phyloP scores from a whole-genome alignment of 78 protist species.

The Monocercomonoides exilis region DNA sequence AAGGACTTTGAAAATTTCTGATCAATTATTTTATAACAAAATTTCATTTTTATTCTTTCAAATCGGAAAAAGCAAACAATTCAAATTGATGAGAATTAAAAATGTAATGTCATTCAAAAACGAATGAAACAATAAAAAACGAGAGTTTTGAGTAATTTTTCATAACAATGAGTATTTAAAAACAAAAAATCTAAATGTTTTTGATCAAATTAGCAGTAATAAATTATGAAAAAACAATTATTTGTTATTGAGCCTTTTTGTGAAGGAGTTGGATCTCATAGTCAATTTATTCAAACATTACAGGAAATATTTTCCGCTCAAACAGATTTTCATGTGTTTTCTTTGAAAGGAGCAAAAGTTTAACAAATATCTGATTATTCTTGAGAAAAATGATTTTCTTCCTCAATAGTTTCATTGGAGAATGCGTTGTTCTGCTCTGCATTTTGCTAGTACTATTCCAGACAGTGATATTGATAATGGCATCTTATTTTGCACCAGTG shows the following conservation, averaged over 20 bases:
- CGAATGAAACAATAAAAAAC: too few species aligned
- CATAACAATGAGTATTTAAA: too few species aligned
- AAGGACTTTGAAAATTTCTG: too few species aligned
- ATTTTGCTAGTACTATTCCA: background rate
- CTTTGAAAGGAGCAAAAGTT: background rate
- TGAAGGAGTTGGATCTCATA: background rate
- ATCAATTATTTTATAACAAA: too few species aligned
- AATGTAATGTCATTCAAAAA: too few species aligned
- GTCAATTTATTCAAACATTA: background rate
- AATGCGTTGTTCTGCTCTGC: background rate
- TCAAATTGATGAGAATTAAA: too few species aligned
- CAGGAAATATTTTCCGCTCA: background rate
- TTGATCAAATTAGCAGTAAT: too few species aligned
- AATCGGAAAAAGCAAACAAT: too few species aligned
- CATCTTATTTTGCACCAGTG: background rate
- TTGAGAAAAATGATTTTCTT: background rate
- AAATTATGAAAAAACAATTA: too few species aligned
- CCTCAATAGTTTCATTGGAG: background rate
- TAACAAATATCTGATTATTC: background rate
- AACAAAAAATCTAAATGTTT: too few species aligned
- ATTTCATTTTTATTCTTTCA: too few species aligned
- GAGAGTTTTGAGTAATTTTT: too few species aligned
- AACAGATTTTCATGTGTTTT: background rate
- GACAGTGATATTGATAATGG: background rate
- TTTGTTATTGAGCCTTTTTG: background rate